Evolutionary conservation across 2,329 filamentous ascomycete species (phyloP).

Genomic region (Paradendryphiella salina): DNA sequence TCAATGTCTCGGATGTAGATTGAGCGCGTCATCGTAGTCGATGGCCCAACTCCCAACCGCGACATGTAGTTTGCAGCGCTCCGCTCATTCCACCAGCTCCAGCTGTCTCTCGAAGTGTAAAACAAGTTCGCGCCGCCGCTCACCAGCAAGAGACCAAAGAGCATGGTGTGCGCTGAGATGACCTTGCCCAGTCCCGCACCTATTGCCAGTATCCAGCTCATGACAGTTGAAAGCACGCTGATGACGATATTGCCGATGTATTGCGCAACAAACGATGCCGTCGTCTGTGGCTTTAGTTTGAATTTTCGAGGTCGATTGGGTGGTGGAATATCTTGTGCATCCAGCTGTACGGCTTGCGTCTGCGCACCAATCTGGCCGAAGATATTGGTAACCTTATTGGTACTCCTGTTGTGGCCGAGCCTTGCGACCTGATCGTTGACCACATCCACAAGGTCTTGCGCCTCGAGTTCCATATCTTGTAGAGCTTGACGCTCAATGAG

Average conservation of each 20-base stretch:
- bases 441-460: conserved; percentile 73
- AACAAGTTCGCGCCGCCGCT: conserved; percentile 75
- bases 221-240: conserved; percentile 72
- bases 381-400: conserved; percentile 76
- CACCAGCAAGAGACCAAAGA: conserved; percentile 68
- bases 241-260: conserved; percentile 72
- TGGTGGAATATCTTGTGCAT: conserved; percentile 42
- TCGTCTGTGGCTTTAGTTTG: conserved; percentile 55
- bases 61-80: conserved; percentile 80
- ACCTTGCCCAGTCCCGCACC: conserved; percentile 69
- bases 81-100: conserved; percentile 83
- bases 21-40: conserved; percentile 78
- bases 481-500: conserved; percentile 68
- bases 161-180: conserved; percentile 71
- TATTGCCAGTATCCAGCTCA: conserved; percentile 74
- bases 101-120: conserved; percentile 72
- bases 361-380: conserved; percentile 75
- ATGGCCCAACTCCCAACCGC: conserved; percentile 76
- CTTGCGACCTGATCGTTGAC: conserved; percentile 76
- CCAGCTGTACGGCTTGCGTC: conserved; percentile 60
- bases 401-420: conserved; percentile 72
- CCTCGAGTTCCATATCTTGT: conserved; percentile 72
- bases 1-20: conserved; percentile 83
- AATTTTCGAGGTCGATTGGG: conserved; percentile 46
- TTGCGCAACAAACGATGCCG: conserved; percentile 73